Evolutionary conservation across 768 basidiomycete species (phyloP).

Genomic region (Dioszegia aurantiaca): DNA sequence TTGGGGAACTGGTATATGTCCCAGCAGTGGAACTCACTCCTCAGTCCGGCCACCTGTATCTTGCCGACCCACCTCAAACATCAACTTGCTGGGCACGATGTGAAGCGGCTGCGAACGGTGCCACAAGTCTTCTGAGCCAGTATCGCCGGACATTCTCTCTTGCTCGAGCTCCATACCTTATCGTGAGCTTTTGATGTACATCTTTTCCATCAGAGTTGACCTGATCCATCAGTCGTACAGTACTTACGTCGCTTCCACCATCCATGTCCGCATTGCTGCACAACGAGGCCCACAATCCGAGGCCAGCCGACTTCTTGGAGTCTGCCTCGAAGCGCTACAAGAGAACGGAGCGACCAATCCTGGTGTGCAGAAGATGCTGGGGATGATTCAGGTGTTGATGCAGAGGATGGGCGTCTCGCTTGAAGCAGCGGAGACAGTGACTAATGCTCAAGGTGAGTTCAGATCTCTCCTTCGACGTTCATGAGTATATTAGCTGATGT

Average conservation of each 20-base stretch:
- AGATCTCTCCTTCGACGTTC: not conserved
- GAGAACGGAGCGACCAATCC: slow-evolving; percentile 29
- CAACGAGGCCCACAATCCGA: slow-evolving; percentile 15
- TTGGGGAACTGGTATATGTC: not conserved
- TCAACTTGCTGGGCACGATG: slow-evolving; percentile 27
- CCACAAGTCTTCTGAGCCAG: slow-evolving; percentile 14
- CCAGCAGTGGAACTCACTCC: too few relatives aligned
- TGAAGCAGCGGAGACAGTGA: not conserved
- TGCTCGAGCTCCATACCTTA: slow-evolving; percentile 29
- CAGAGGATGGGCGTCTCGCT: slow-evolving; percentile 19
- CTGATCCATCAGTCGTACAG: slow-evolving; percentile 25
- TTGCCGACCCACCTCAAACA: slow-evolving; percentile 17
- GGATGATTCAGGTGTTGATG: slow-evolving; percentile 22
- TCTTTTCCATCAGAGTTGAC: not conserved
- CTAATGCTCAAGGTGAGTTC: not conserved
- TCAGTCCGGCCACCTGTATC: slow-evolving; percentile 14
- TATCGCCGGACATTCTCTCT: slow-evolving; percentile 30
- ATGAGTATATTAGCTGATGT: not conserved
- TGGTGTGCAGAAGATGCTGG: slow-evolving; percentile 24
- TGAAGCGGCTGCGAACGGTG: slow-evolving; percentile 24
- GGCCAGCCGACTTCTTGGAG: slow-evolving; percentile 16
- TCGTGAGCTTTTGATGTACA: slow-evolving; percentile 8
- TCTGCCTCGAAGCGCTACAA: slow-evolving; percentile 29
- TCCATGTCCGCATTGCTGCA: slow-evolving; percentile 29
- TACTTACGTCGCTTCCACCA: slow-evolving; percentile 34